Percentiles rank a stretch among this genome's conserved stretches.
phyloP scores from a whole-genome alignment of 441 rosid genomes.

The Geranium incanum region DNA sequence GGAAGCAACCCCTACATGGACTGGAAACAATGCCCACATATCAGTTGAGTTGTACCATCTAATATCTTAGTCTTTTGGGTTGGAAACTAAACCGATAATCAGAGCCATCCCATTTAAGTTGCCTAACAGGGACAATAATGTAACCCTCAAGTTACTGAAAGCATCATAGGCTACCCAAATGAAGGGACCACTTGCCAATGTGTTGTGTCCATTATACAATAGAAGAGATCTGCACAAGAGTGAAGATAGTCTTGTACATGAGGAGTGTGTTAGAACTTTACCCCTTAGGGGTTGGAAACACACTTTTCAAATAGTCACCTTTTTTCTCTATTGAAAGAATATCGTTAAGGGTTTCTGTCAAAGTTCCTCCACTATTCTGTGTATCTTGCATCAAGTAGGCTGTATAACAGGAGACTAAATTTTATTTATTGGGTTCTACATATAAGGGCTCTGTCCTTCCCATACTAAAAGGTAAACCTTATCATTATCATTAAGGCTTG shows the following conservation, averaged over 20 bases:
- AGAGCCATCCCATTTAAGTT: not conserved
- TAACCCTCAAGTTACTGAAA: not conserved
- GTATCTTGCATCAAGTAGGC: not conserved
- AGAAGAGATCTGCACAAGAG: not conserved
- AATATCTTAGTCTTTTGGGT: not conserved
- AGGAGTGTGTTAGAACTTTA: not conserved
- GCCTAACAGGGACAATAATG: not conserved
- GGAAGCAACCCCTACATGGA: not conserved
- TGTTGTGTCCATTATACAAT: not conserved
- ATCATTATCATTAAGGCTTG: no score
- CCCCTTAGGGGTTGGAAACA: not conserved
- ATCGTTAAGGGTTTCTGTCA: not conserved
- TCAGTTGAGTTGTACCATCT: not conserved
- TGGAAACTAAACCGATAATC: not conserved
- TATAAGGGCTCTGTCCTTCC: no score
- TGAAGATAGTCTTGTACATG: not conserved
- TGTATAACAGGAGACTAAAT: no score
- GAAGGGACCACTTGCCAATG: slow-evolving; percentile 1
- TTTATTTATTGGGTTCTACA: no score
- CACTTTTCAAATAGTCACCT: not conserved
- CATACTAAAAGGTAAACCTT: no score
- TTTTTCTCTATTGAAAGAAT: not conserved
- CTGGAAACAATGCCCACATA: not conserved
- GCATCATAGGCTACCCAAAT: slow-evolving; percentile 1
- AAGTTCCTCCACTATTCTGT: not conserved